Evolutionary conservation across 2,329 filamentous ascomycete species (phyloP), one percentile per base, ranked within the genome.

Genomic region (Pseudogymnoascus sp.): DNA sequence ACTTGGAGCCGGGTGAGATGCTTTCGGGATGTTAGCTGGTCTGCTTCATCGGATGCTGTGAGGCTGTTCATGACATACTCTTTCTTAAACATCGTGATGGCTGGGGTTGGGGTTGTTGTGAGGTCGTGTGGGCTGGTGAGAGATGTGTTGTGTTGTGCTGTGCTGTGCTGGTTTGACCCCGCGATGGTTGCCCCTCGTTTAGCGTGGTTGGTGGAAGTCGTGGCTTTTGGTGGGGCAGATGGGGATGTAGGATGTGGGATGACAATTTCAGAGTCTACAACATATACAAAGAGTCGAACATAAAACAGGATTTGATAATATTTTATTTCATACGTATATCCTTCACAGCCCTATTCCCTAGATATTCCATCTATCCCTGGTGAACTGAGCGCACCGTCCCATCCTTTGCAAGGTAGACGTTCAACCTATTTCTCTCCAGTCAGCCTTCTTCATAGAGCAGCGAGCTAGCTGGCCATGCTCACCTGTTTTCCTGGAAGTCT

Each of bases 21-120:
- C 90, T 93, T 67, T 73, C 68, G 71, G 35, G 68, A 59, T 59
- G 59, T 66, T 65, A 65, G 64, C 35, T 68, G 63, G 60, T 65
- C 65, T 64, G 64, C 28, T 26, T 60, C 33, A 16, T 40, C 19
- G 41, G 19, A 37, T 16, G 60, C 64, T 26, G 22, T 33, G 28
- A 61, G 61, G 22, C 28, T 68, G 64, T 61, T 38, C 12, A 56
- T 22, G 12, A 41, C 11, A 24, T 77, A 95, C 91, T 96, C 91
- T 82, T 95, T 96, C 75, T 96, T 96, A 76, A 96, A 96, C 91
- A 96, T 96, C 66, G 73, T 85, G 77, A 62, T 68, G 37, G 41
- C 62, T 61, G 37, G 24, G n/a, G 60, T n/a, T 40, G 14, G 24
- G 40, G 22, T 41, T 46, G 33, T 61, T 16, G 33, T 14, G 40